Evolutionary conservation across 495 filamentous ascomycete genomes (phyloP).

Genomic region (Aspergillus sclerotioniger): DNA sequence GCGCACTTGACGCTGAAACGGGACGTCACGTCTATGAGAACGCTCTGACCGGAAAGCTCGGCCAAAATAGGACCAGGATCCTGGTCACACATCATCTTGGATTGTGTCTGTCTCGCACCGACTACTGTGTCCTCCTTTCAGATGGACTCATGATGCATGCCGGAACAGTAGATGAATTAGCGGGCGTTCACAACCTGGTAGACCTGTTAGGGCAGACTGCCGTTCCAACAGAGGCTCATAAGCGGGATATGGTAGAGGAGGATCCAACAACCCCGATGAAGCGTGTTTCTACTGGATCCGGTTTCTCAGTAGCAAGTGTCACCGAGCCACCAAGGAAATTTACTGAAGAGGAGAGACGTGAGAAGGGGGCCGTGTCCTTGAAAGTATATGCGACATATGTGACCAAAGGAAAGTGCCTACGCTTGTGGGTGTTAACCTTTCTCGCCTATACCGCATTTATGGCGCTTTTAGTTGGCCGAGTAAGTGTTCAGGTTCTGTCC

Average conservation of each 20-base stretch:
- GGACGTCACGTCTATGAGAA: constrained; percentile 73
- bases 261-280: constrained; percentile 10
- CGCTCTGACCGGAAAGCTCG: constrained; percentile 65
- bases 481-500: constrained; percentile 20
- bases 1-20: constrained; percentile 61
- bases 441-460: constrained; percentile 51
- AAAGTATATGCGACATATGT: constrained; percentile 64
- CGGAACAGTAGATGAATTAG: constrained; percentile 41
- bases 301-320: constrained; percentile 10
- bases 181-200: constrained; percentile 53
- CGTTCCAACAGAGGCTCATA: constrained; percentile 33
- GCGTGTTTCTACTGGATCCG: constrained; percentile 12
- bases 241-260: constrained; percentile 6
- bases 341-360: constrained; percentile 64
- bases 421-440: constrained; percentile 59
- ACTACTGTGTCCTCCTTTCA: constrained; percentile 65
- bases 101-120: constrained; percentile 65
- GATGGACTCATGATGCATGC: constrained; percentile 62
- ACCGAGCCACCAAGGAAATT: constrained; percentile 54
- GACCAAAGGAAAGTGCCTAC: constrained; percentile 57
- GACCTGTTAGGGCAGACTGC: constrained; percentile 56
- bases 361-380: constrained; percentile 60
- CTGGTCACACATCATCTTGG: constrained; percentile 76
- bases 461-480: constrained; percentile 46
- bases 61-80: constrained; percentile 66